Evolutionary conservation across 148 eudicot species (phyloP), one percentile per base, ranked within the genome.

Genomic region (Hydrangea macrophylla): DNA sequence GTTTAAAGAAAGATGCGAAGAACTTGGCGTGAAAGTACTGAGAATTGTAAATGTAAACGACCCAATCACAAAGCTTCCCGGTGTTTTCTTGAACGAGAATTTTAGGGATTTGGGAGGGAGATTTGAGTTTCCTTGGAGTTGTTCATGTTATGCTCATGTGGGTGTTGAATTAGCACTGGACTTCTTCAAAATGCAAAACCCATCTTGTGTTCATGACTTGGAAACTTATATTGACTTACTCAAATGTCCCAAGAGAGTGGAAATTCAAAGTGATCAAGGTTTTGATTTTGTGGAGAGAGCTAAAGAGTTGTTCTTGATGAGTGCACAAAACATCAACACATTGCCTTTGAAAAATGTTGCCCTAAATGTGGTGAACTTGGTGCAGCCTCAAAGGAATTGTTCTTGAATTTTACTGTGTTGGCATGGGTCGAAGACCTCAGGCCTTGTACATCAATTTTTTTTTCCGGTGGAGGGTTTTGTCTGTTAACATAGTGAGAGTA

Each of bases 101-200:
- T 73, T 81, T 65, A 74, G 37, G 75, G 68, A 64, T 68, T 73
- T 74, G 48, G 55, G 75, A 0, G 59, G 37, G 55, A 70, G 58
- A 45, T 45, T 40, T 44, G 48, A 68, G 35, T 65, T 78, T 1
- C 71, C 78, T 7, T 78, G 71, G 82, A 71, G 75, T 37, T 68
- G 68, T 40, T 70, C 78, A 2, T 80, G 84, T 44, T 81, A 81
- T 57, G 78, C 73, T 25, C 84, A 81, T 70, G 84, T 81, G 4
- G 84, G 84, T 5, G 76, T 81, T 33, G 84, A 81, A 31, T 24
- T 81, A 58, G 50, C 70, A 25, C 58, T 81, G 1, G 81, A 77
- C 55, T 70, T 80, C 48, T 73, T 80, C 68, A 70, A 61, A 71
- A 73, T 80, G 70, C 45, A 70, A 8, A 74, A 80, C 51, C 80